Conservation (phyloP, 495 filamentous ascomycete species). For the Tuber calosporum region DNA sequence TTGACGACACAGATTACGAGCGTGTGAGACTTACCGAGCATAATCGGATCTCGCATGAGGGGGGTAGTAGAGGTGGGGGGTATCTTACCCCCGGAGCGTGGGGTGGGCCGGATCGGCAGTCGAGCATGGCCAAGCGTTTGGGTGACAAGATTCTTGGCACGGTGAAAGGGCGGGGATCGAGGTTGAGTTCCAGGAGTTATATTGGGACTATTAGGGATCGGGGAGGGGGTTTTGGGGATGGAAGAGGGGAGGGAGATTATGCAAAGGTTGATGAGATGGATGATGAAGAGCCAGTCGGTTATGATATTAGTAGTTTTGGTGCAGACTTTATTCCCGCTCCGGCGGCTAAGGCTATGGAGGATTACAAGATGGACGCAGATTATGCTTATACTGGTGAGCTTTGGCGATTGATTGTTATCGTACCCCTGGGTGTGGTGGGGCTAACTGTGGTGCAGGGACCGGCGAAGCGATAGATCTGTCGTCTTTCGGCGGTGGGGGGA, state of each 20-base stretch:
- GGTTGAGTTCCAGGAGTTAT: slow-evolving; percentile 16
- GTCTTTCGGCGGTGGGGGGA: slow-evolving; percentile 25
- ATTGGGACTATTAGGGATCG: slow-evolving; percentile 13
- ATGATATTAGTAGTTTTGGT: slow-evolving; percentile 35
- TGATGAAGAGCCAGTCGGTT: slow-evolving; percentile 25
- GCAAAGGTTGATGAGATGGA: slow-evolving; percentile 18
- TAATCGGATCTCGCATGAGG: slow-evolving; percentile 14
- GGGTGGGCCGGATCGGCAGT: slow-evolving; percentile 8
- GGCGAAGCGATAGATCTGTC: slow-evolving; percentile 39
- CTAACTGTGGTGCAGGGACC: slow-evolving; percentile 20
- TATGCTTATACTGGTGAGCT: slow-evolving; percentile 35
- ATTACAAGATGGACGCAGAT: slow-evolving; percentile 30
- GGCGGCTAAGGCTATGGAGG: slow-evolving; percentile 35
- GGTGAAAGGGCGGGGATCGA: slow-evolving; percentile 12
- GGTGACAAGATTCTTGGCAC: slow-evolving; percentile 24
- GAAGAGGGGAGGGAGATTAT: slow-evolving; percentile 22
- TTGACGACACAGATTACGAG: slow-evolving; percentile 23
- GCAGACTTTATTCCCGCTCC: slow-evolving; percentile 34
- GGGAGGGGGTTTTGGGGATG: not conserved
- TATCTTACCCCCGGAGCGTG: not conserved
- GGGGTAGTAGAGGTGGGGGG: slow-evolving; percentile 8
- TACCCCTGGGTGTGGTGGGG: not conserved
- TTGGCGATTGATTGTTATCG: not conserved
- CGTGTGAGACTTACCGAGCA: slow-evolving; percentile 10
- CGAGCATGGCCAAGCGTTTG: slow-evolving; percentile 29